A percentile compares a stretch with the other conserved stretches of the same genome.
Conservation (phyloP, 768 basidiomycete genomes). For the Coprinopsis marcescibilis region DNA sequence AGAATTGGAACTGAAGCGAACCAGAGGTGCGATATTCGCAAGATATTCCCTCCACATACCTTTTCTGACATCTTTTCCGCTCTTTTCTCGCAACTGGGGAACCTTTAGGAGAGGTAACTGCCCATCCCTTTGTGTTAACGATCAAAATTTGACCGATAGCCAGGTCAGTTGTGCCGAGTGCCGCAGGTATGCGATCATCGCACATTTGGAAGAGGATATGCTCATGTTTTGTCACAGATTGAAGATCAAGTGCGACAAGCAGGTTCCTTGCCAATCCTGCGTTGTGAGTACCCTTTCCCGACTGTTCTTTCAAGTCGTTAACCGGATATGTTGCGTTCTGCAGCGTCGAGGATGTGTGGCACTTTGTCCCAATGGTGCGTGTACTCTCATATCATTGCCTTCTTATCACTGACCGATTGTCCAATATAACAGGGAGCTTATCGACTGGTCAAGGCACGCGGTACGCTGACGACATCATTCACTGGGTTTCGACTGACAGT, state of each 20-base stretch:
- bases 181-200: conserved; percentile 64
- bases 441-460: conserved; percentile 76
- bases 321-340: neutral
- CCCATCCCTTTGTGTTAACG: conserved; percentile 8
- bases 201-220: conserved; percentile 15
- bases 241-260: conserved; percentile 81
- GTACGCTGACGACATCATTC: conserved; percentile 21
- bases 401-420: conserved; percentile 1
- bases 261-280: conserved; percentile 74
- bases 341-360: conserved; percentile 64
- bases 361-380: conserved; percentile 64
- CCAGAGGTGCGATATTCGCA: conserved; percentile 37
- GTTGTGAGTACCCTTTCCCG: conserved; percentile 39
- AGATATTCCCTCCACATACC: conserved; percentile 4
- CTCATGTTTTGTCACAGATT: conserved; percentile 34
- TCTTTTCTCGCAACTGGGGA: conserved; percentile 16
- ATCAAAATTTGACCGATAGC: neutral
- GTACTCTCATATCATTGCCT: neutral
- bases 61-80: conserved; percentile 10
- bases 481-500: conserved; percentile 1
- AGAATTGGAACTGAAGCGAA: conserved; percentile 72
- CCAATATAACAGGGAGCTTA: conserved; percentile 53
- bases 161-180: conserved; percentile 78
- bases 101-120: conserved; percentile 22
- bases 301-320: neutral